These are phyloP conservation scores for Prunus padus DNA, from an alignment of 306 rosid species.

Conservation along the genomic window DNA sequence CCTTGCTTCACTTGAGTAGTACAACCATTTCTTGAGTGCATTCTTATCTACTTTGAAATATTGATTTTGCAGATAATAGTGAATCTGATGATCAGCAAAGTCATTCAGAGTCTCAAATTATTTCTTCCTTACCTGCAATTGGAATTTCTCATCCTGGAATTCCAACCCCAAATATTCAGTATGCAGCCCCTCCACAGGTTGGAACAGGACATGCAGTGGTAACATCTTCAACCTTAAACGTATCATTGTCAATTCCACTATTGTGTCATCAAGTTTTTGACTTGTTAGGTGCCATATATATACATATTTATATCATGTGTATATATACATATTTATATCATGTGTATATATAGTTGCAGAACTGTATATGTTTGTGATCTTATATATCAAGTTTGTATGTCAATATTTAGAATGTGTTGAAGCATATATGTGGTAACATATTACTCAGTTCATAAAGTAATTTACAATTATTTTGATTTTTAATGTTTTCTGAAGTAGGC, in stretches of 20 bases:
- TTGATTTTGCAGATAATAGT: slow-evolving; percentile 55
- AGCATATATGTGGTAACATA: background rate
- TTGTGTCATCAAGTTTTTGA: background rate
- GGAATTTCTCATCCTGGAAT: slow-evolving; percentile 55
- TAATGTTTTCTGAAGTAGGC: background rate
- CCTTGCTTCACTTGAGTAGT: slow-evolving; percentile 12
- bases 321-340: background rate
- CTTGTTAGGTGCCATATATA: background rate
- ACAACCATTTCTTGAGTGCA: slow-evolving; percentile 15
- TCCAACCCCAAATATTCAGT: slow-evolving; percentile 52
- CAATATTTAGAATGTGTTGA: background rate
- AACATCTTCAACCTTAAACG: slow-evolving; percentile 27
- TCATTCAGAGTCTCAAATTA: slow-evolving; percentile 55
- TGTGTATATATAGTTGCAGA: background rate
- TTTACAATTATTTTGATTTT: background rate
- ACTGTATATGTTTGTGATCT: background rate
- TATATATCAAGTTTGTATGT: background rate
- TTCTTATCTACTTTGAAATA: slow-evolving; percentile 11
- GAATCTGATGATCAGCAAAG: slow-evolving; percentile 63
- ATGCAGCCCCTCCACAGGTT: slow-evolving; percentile 61
- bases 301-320: background rate
- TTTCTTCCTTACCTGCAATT: slow-evolving; percentile 47
- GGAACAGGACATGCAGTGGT: slow-evolving; percentile 86
- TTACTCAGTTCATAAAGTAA: background rate
- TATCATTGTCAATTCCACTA: background rate